Conservation (phyloP, 345 rosid genomes). For the Mercurialis annua region DNA sequence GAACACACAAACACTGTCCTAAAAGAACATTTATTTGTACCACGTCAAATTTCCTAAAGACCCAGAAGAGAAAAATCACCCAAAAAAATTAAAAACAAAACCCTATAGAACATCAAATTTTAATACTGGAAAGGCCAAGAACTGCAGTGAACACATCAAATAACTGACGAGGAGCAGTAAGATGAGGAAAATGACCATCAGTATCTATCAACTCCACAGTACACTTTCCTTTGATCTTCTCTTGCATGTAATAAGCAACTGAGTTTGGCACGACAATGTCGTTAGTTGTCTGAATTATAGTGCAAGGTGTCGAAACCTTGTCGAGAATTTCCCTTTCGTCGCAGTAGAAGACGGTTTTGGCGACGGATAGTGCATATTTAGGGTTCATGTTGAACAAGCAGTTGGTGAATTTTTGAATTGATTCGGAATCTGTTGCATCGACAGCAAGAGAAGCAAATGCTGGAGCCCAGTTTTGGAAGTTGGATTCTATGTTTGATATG, state of each 20-base stretch:
- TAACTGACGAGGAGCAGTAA: conserved; percentile 54
- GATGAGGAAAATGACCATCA: conserved; percentile 69
- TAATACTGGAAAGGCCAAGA: conserved; percentile 28
- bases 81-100: not conserved
- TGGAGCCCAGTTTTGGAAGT: conserved; percentile 47
- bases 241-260: conserved; percentile 59
- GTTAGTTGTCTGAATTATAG: conserved; percentile 44
- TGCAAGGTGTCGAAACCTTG: conserved; percentile 52
- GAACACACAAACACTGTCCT: conserved; percentile 5
- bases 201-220: conserved; percentile 53
- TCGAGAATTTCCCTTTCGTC: conserved; percentile 52
- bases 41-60: not conserved
- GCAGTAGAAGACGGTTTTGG: conserved; percentile 52
- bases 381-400: conserved; percentile 48
- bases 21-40: not conserved
- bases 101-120: not conserved
- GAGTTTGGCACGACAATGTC: conserved; percentile 53
- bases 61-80: not conserved
- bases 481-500: conserved; percentile 43
- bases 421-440: conserved; percentile 40
- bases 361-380: conserved; percentile 53
- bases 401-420: conserved; percentile 28
- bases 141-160: conserved; percentile 40
- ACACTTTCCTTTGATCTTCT: conserved; percentile 50
- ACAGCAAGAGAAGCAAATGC: conserved; percentile 41